These are phyloP conservation scores for Myxozyma neglecta DNA, from an alignment of 805 yeast genomes.

Conservation along the genomic window DNA sequence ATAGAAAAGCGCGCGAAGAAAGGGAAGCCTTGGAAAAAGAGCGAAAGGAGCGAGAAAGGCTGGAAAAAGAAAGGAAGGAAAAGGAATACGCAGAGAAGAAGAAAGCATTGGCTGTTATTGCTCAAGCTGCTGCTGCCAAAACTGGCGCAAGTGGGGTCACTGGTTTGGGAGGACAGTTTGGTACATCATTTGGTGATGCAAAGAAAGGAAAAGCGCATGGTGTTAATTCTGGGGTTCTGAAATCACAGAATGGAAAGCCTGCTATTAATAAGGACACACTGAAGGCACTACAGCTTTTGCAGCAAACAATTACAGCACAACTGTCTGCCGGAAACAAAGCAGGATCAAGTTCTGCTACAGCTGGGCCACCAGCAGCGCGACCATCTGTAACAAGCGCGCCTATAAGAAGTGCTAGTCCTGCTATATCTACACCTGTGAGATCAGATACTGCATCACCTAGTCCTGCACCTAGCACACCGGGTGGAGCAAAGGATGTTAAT, in stretches of 20 bases:
- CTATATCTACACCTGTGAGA: neutral
- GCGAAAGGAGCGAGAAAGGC: slow-evolving; percentile 22
- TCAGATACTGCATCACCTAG: neutral
- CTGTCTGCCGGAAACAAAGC: slow-evolving; percentile 42
- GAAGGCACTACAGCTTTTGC: slow-evolving; percentile 77
- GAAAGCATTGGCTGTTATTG: slow-evolving; percentile 19
- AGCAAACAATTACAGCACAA: slow-evolving; percentile 78
- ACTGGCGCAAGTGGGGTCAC: neutral
- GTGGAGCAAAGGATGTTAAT: neutral
- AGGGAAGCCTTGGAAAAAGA: slow-evolving; percentile 34
- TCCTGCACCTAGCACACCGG: neutral
- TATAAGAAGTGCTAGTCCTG: neutral
- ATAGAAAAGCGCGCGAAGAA: slow-evolving; percentile 45
- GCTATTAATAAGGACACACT: slow-evolving; percentile 52
- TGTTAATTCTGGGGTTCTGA: slow-evolving; percentile 15
- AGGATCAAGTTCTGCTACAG: neutral
- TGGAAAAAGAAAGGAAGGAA: slow-evolving; percentile 27
- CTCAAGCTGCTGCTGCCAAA: slow-evolving; percentile 26
- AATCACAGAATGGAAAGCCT: slow-evolving; percentile 16
- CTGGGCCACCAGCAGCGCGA: neutral
- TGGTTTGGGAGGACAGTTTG: neutral
- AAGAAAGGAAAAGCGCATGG: slow-evolving; percentile 8
- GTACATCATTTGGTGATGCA: neutral
- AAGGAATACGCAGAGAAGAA: slow-evolving; percentile 33
- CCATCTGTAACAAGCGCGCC: neutral